phyloP scores from a whole-genome alignment of 345 rosid genomes.

The Eucalyptus erythrocorys region DNA sequence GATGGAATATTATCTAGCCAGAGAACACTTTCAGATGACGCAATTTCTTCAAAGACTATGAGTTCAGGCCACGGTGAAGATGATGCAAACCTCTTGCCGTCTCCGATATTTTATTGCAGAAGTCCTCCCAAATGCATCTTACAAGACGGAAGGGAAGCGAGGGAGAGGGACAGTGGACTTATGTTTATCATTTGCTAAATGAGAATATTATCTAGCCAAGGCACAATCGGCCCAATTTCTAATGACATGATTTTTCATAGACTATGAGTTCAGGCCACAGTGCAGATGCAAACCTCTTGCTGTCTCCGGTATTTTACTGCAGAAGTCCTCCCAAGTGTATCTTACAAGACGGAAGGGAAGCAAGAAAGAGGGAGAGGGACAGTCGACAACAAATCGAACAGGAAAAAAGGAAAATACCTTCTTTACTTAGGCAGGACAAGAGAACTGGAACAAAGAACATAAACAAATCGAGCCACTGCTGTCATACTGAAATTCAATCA shows the following conservation, averaged over 20 bases:
- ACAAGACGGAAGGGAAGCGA: neutral
- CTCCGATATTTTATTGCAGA: neutral
- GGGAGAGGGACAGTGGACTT: neutral
- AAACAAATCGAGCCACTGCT: neutral
- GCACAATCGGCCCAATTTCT: neutral
- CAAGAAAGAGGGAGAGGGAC: neutral
- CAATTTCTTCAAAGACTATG: neutral
- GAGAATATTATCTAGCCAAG: neutral
- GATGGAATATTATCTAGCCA: neutral
- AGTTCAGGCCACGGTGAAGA: neutral
- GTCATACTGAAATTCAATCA: neutral
- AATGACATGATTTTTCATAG: neutral
- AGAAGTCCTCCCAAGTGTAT: neutral
- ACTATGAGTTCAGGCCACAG: neutral
- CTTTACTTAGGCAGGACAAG: neutral
- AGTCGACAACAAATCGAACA: neutral
- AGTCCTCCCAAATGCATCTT: neutral
- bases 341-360: neutral
- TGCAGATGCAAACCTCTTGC: neutral
- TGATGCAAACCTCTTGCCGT: neutral
- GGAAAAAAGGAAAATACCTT: neutral
- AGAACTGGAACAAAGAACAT: neutral
- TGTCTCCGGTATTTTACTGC: neutral
- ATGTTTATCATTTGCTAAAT: neutral
- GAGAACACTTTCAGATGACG: neutral